A percentile compares a stretch with the other conserved stretches of the same genome.
phyloP scores from a whole-genome alignment of 495 filamentous ascomycete genomes.

The Aspergillus sclerotiicarbonarius region DNA sequence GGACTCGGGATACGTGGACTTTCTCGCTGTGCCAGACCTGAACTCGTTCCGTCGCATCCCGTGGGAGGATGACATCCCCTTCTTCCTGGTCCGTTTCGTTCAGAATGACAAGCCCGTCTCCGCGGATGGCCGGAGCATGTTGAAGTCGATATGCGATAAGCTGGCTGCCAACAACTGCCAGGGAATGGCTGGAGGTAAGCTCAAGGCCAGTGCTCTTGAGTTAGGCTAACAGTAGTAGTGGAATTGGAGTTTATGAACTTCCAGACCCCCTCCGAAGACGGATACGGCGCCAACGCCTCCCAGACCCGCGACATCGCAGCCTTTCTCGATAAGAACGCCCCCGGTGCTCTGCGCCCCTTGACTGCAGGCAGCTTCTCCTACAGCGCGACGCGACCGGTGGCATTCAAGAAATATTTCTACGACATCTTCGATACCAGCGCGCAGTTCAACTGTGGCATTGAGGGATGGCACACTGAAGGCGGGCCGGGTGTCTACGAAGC shows the following conservation, averaged over 20 bases:
- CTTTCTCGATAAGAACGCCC: slow-evolving; percentile 66
- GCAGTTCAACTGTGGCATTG: slow-evolving; percentile 72
- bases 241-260: slow-evolving; percentile 97
- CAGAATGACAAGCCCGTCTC: slow-evolving; percentile 56
- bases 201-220: neutral
- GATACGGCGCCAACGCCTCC: slow-evolving; percentile 38
- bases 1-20: slow-evolving; percentile 81
- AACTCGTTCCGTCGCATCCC: slow-evolving; percentile 77
- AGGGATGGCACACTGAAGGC: slow-evolving; percentile 93
- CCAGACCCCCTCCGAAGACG: slow-evolving; percentile 53
- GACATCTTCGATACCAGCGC: slow-evolving; percentile 74
- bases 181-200: slow-evolving; percentile 81
- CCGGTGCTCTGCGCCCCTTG: slow-evolving; percentile 62
- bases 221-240: slow-evolving; percentile 45
- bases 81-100: slow-evolving; percentile 81
- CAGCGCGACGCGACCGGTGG: slow-evolving; percentile 77
- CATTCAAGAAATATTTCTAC: slow-evolving; percentile 90
- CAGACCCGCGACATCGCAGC: slow-evolving; percentile 62
- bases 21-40: slow-evolving; percentile 77
- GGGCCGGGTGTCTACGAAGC: slow-evolving; percentile 92
- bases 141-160: slow-evolving; percentile 64
- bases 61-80: slow-evolving; percentile 88
- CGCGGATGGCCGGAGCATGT: slow-evolving; percentile 71
- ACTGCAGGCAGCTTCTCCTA: slow-evolving; percentile 96
- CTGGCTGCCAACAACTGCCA: slow-evolving; percentile 57